Conservation (phyloP, 139 green algal species). For the Chlamydomonas sphaeroides region DNA sequence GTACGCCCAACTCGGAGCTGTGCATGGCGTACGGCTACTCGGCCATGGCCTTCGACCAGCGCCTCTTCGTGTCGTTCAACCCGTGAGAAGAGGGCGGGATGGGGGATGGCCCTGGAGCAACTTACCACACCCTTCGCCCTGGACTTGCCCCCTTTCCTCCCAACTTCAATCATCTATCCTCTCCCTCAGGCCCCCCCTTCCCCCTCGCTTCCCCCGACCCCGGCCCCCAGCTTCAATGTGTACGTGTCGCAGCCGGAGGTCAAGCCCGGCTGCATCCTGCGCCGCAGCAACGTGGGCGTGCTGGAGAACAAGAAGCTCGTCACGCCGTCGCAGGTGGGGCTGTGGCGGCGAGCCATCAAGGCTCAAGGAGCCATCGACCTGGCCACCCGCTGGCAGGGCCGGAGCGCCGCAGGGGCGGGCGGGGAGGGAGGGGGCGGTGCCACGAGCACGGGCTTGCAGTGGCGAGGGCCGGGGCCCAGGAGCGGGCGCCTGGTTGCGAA, state of each 20-base stretch:
- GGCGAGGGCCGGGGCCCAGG: too few relatives aligned
- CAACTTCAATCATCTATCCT: neutral
- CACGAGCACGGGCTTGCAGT: too few relatives aligned
- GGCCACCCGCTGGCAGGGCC: too few relatives aligned
- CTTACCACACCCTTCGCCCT: too few relatives aligned
- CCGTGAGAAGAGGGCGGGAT: constrained; percentile 61
- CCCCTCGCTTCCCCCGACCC: neutral
- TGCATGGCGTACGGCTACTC: constrained; percentile 97
- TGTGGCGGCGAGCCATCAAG: too few relatives aligned
- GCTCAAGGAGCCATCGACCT: too few relatives aligned
- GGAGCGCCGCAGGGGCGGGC: too few relatives aligned
- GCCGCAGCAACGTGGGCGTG: constrained; percentile 91
- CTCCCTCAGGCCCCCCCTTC: neutral
- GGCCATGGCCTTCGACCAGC: constrained; percentile 99
- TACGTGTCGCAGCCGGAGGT: constrained; percentile 97
- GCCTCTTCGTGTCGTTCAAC: constrained; percentile 99
- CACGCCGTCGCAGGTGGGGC: constrained; percentile 67
- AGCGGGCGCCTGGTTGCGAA: too few relatives aligned
- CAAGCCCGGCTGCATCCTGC: constrained; percentile 96
- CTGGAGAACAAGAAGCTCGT: constrained; percentile 93
- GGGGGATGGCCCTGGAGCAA: too few relatives aligned
- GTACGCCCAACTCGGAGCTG: constrained; percentile 93
- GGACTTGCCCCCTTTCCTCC: neutral
- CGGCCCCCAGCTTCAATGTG: constrained; percentile 85
- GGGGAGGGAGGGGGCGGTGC: too few relatives aligned